Evolutionary conservation across 73 alveolate genomes (phyloP).

Genomic region (Strombidium stylifer): DNA sequence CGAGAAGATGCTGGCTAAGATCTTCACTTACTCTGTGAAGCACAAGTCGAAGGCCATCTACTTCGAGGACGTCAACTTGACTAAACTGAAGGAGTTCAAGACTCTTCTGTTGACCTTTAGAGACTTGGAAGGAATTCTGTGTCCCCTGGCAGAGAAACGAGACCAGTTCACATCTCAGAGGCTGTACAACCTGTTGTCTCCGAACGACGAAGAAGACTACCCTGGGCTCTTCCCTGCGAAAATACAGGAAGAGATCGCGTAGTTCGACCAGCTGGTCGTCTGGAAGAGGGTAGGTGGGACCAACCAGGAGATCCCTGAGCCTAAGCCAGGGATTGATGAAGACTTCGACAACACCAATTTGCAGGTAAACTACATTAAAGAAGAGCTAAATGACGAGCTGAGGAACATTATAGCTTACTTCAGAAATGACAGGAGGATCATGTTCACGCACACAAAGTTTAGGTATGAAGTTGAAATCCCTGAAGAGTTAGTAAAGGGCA

Average conservation of each 20-base stretch:
- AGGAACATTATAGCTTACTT: slow-evolving; percentile 3
- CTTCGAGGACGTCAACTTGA: slow-evolving; percentile 83
- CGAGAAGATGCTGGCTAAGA: slow-evolving; percentile 64
- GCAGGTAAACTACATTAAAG: slow-evolving; percentile 12
- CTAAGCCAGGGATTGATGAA: slow-evolving; percentile 61
- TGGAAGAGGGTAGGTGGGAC: slow-evolving; percentile 52
- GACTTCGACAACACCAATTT: slow-evolving; percentile 64
- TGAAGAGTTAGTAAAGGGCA: slow-evolving; percentile 58
- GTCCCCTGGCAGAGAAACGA: neutral
- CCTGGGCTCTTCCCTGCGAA: slow-evolving; percentile 48
- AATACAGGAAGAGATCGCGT: slow-evolving; percentile 35
- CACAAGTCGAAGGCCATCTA: slow-evolving; percentile 80
- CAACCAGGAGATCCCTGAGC: slow-evolving; percentile 63
- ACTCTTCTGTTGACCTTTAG: neutral
- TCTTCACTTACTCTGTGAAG: slow-evolving; percentile 53
- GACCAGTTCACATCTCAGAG: neutral
- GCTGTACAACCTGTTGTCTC: neutral
- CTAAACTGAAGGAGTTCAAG: slow-evolving; percentile 75
- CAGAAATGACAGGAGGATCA: slow-evolving; percentile 24
- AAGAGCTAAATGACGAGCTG: slow-evolving; percentile 10
- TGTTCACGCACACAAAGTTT: slow-evolving; percentile 68
- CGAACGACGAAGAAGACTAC: slow-evolving; percentile 19
- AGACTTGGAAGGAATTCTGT: slow-evolving; percentile 10
- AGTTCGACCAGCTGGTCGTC: slow-evolving; percentile 45
- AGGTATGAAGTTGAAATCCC: slow-evolving; percentile 87